phyloP scores from a whole-genome alignment of 2,329 filamentous ascomycete genomes.

The Pleoardoris graminearum region DNA sequence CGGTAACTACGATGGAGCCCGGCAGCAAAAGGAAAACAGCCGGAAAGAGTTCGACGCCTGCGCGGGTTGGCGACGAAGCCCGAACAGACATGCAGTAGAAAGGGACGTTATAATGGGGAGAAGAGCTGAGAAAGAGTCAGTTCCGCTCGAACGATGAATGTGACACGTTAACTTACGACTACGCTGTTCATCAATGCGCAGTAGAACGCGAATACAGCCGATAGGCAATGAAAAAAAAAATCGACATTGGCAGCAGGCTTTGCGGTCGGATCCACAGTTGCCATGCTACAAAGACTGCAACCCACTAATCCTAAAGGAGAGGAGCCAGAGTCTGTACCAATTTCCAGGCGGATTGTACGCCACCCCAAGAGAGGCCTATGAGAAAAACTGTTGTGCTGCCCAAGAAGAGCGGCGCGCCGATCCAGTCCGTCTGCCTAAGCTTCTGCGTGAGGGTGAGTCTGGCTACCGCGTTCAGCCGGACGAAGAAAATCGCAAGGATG shows the following conservation, averaged over 20 bases:
- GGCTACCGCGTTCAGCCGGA: constrained; percentile 24
- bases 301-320: constrained; percentile 39
- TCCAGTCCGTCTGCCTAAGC: constrained; percentile 46
- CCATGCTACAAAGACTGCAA: constrained; percentile 43
- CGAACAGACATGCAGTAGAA: constrained; percentile 48
- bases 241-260: constrained; percentile 43
- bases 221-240: constrained; percentile 48
- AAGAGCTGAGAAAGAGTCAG: constrained; percentile 40
- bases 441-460: constrained; percentile 27
- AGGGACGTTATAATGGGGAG: constrained; percentile 47
- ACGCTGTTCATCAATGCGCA: constrained; percentile 50
- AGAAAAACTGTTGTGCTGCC: constrained; percentile 45
- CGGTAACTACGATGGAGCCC: constrained; percentile 29
- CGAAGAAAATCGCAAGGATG: constrained; percentile 26
- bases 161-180: constrained; percentile 38
- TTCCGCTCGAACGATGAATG: neutral
- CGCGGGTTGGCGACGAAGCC: constrained; percentile 36
- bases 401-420: constrained; percentile 48
- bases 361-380: constrained; percentile 50
- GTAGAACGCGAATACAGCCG: constrained; percentile 46
- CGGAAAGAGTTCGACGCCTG: constrained; percentile 47
- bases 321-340: constrained; percentile 47
- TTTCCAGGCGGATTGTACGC: constrained; percentile 46
- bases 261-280: constrained; percentile 40
- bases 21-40: constrained; percentile 39